These are phyloP conservation scores for Coemansia sp. DNA, from an alignment of 192 early-diverging fungal species.

Conservation along the genomic window DNA sequence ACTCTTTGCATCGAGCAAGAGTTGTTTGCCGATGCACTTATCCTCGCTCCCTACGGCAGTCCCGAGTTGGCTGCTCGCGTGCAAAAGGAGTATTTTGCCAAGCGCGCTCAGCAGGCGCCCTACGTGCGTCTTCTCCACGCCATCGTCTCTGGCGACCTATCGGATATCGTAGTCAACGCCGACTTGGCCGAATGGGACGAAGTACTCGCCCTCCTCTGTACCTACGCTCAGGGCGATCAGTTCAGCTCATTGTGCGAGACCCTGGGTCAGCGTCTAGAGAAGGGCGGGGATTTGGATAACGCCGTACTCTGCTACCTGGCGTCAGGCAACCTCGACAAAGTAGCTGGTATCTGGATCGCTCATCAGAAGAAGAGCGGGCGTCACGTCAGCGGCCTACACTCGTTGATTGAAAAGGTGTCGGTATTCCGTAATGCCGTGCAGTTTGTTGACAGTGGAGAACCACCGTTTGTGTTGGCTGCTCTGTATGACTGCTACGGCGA, in stretches of 20 bases:
- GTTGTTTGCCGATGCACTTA: slow-evolving; percentile 83
- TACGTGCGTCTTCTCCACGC: slow-evolving; percentile 86
- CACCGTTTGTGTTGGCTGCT: slow-evolving; percentile 52
- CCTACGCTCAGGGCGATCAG: slow-evolving; percentile 87
- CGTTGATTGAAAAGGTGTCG: slow-evolving; percentile 87
- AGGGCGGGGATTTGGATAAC: slow-evolving; percentile 12
- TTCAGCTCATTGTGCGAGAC: slow-evolving; percentile 70
- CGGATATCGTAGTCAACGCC: slow-evolving; percentile 77
- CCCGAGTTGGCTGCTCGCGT: slow-evolving; percentile 71
- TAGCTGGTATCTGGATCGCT: slow-evolving; percentile 80
- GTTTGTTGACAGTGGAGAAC: slow-evolving; percentile 72
- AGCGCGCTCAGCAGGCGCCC: slow-evolving; percentile 63
- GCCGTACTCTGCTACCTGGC: slow-evolving; percentile 64
- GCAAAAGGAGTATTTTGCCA: slow-evolving; percentile 86
- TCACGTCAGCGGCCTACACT: slow-evolving; percentile 60
- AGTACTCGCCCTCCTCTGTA: slow-evolving; percentile 90
- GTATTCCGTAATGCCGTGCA: slow-evolving; percentile 93
- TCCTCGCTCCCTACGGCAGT: slow-evolving; percentile 89
- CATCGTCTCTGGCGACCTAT: slow-evolving; percentile 79
- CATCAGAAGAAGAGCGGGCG: not conserved
- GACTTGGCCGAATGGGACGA: slow-evolving; percentile 90
- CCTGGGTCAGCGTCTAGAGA: slow-evolving; percentile 67
- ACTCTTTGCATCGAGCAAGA: slow-evolving; percentile 81
- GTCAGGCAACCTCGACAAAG: slow-evolving; percentile 62
- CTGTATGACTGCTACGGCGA: slow-evolving; percentile 88